Evolutionary conservation across 164 flowering plant genomes (phyloP).

Genomic region (Taxillus chinensis): DNA sequence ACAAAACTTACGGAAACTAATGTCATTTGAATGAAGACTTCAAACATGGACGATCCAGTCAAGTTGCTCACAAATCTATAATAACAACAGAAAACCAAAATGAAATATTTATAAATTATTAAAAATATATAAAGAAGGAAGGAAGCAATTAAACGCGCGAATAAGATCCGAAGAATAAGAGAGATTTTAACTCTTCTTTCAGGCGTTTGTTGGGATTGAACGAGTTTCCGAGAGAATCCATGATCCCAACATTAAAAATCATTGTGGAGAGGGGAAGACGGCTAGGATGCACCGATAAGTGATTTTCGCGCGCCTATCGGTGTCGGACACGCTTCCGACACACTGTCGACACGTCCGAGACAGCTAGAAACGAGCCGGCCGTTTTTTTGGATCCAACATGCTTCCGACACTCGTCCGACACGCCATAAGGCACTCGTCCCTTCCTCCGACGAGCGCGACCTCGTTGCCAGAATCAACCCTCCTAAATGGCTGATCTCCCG

Average conservation of each 20-base stretch:
- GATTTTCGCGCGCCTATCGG: too few species aligned
- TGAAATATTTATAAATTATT: not conserved
- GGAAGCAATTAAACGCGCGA: not conserved
- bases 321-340: too few species aligned
- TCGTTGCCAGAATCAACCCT: too few species aligned
- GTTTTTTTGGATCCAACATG: too few species aligned
- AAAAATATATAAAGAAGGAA: not conserved
- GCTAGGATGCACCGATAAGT: too few species aligned
- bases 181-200: constrained; percentile 52
- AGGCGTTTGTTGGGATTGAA: constrained; percentile 60
- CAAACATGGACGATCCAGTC: constrained; percentile 74
- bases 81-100: not conserved
- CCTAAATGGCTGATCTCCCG: too few species aligned
- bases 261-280: too few species aligned
- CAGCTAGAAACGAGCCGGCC: too few species aligned
- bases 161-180: not conserved
- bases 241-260: constrained; percentile 1
- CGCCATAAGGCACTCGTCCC: too few species aligned
- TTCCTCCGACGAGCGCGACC: too few species aligned
- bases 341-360: too few species aligned
- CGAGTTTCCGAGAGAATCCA: constrained; percentile 35
- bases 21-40: constrained; percentile 43
- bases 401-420: too few species aligned
- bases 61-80: constrained; percentile 85
- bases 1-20: constrained; percentile 36